These are phyloP conservation scores for Antitrichia curtipendula DNA, from an alignment of 225 moss, liverwort and hornwort species.

Conservation along the genomic window DNA sequence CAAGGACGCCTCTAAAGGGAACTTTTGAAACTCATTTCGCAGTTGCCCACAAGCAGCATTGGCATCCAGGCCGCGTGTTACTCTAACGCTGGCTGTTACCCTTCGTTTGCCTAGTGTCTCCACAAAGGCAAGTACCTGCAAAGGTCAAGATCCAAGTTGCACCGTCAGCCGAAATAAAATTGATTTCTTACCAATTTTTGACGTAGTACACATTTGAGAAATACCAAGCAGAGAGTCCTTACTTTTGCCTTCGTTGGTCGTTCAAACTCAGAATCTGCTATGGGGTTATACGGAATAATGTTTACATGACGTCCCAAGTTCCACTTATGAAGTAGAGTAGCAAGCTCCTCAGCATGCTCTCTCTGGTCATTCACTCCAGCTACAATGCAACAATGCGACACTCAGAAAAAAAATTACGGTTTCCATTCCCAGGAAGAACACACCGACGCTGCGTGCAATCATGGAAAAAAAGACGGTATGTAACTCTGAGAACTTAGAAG, in stretches of 20 bases:
- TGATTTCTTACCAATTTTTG: not conserved
- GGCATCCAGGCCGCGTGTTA: constrained; percentile 91
- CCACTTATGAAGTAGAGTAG: constrained; percentile 77
- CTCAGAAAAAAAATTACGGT: not conserved
- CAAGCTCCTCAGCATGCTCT: constrained; percentile 87
- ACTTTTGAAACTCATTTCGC: constrained; percentile 80
- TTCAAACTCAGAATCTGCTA: constrained; percentile 75
- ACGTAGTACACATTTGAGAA: not conserved
- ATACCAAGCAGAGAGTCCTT: not conserved
- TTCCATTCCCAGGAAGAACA: not conserved
- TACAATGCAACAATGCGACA: constrained; percentile 1
- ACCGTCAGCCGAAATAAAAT: not conserved
- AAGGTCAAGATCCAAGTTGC: not conserved
- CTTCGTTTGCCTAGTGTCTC: constrained; percentile 51
- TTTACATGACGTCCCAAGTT: constrained; percentile 85
- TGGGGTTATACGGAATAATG: constrained; percentile 87
- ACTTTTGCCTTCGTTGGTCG: constrained; percentile 83
- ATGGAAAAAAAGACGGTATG: not conserved
- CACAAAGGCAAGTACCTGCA: constrained; percentile 76
- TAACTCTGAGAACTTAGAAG: not conserved
- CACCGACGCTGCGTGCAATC: not conserved
- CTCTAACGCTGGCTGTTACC: constrained; percentile 79
- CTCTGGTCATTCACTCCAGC: constrained; percentile 84
- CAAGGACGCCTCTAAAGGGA: constrained; percentile 20
- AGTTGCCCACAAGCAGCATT: constrained; percentile 98